Evolutionary conservation across 768 basidiomycete genomes (phyloP).

Genomic region (Psilocybe cubensis): DNA sequence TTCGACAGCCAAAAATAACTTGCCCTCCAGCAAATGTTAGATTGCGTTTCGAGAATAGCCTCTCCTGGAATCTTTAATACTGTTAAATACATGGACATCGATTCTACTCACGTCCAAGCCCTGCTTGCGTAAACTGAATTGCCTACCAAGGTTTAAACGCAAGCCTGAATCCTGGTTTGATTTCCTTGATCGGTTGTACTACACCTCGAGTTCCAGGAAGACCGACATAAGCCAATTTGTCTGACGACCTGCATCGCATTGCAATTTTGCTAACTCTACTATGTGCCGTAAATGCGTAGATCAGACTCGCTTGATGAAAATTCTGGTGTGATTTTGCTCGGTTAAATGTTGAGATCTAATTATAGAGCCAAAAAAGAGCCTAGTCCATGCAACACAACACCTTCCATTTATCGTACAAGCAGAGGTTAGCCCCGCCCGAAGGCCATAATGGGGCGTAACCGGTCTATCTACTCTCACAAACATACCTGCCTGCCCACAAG

Average conservation of each 20-base stretch:
- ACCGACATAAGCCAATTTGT: constrained; percentile 9
- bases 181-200: constrained; percentile 6
- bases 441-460: too few relatives aligned
- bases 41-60: constrained; percentile 1
- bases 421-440: too few relatives aligned
- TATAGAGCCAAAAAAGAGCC: too few relatives aligned
- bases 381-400: too few relatives aligned
- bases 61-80: constrained; percentile 5
- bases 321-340: too few relatives aligned
- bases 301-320: too few relatives aligned
- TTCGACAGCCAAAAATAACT: background rate
- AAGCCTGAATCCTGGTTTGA: constrained; percentile 8
- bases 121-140: background rate
- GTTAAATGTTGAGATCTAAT: too few relatives aligned
- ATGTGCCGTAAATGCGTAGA: too few relatives aligned
- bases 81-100: background rate
- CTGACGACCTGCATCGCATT: constrained; percentile 8
- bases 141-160: background rate
- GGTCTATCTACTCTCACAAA: too few relatives aligned
- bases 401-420: too few relatives aligned
- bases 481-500: too few relatives aligned
- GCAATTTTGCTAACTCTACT: too few relatives aligned
- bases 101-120: constrained; percentile 11
- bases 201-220: constrained; percentile 3
- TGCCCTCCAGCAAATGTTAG: constrained; percentile 10